A percentile compares a stretch with the other conserved stretches of the same genome.
Conservation (phyloP, 345 rosid genomes). For the Limnanthes douglasii region DNA sequence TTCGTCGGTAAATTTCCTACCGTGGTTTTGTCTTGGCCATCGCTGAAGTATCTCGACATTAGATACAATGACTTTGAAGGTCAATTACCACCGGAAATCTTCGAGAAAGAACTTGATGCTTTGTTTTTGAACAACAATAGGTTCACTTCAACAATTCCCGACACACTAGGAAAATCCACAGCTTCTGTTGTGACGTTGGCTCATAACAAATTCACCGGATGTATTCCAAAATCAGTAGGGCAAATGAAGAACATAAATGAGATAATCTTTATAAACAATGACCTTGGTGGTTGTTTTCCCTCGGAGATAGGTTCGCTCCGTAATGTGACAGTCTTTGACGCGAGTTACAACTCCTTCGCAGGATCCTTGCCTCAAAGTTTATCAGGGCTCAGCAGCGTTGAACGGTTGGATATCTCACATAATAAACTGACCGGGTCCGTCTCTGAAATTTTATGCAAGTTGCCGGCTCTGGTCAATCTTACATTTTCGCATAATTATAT, state of each 20-base stretch:
- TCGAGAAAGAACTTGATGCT: conserved; percentile 41
- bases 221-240: conserved; percentile 57
- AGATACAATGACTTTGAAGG: conserved; percentile 81
- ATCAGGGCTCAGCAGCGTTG: conserved; percentile 18
- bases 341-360: conserved; percentile 27
- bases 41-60: conserved; percentile 39
- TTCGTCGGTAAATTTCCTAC: conserved; percentile 61
- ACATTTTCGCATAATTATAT: conserved; percentile 50
- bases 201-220: conserved; percentile 50
- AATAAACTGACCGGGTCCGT: conserved; percentile 57
- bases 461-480: conserved; percentile 41
- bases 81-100: conserved; percentile 34
- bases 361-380: conserved; percentile 35
- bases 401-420: conserved; percentile 26
- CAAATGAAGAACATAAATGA: conserved; percentile 60
- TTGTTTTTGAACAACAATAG: conserved; percentile 70
- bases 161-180: conserved; percentile 43
- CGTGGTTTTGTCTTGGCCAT: conserved; percentile 39
- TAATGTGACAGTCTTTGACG: conserved; percentile 46
- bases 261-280: conserved; percentile 35
- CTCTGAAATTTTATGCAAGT: conserved; percentile 31
- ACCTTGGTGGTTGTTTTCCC: conserved; percentile 68
- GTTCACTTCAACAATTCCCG: conserved; percentile 52
- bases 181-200: conserved; percentile 62
- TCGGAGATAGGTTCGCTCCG: conserved; percentile 35